phyloP scores from a whole-genome alignment of 305 asterid species.

The Euphrasia arctica region DNA sequence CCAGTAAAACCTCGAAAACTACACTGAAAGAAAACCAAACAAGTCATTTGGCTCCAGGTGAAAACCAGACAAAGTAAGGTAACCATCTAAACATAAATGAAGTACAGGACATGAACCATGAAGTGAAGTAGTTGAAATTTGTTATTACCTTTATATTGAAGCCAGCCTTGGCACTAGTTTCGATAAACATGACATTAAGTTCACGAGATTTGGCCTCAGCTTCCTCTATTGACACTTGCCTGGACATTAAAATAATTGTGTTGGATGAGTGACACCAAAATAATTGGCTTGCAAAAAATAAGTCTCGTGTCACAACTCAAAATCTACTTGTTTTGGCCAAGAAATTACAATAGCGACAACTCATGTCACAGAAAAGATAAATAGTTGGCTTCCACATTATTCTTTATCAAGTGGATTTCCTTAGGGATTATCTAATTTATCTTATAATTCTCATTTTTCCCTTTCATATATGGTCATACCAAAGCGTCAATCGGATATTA shows the following conservation, averaged over 20 bases:
- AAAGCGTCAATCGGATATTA: constrained; percentile 2
- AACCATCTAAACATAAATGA: background rate
- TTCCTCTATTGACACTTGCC: constrained; percentile 78
- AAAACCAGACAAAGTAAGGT: constrained; percentile 7
- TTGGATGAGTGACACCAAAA: constrained; percentile 10
- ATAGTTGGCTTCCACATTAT: background rate
- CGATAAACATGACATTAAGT: constrained; percentile 62
- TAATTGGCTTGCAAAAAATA: background rate
- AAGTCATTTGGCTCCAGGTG: background rate
- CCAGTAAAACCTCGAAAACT: background rate
- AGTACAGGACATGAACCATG: background rate
- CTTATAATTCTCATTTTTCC: background rate
- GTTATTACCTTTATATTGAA: constrained; percentile 65
- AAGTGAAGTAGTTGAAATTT: background rate
- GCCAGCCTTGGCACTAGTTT: constrained; percentile 79
- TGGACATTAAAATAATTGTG: constrained; percentile 25
- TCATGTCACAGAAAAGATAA: constrained; percentile 2
- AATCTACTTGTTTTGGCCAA: constrained; percentile 7
- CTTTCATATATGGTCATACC: background rate
- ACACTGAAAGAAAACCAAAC: background rate
- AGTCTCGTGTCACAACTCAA: background rate
- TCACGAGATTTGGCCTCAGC: constrained; percentile 66
- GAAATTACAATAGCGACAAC: background rate
- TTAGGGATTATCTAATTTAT: background rate
- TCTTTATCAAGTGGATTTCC: constrained; percentile 4